A percentile compares a stretch with the other conserved stretches of the same genome.
phyloP scores from a whole-genome alignment of 352 stramenopile genomes.

The Elongisporangium undulatum region DNA sequence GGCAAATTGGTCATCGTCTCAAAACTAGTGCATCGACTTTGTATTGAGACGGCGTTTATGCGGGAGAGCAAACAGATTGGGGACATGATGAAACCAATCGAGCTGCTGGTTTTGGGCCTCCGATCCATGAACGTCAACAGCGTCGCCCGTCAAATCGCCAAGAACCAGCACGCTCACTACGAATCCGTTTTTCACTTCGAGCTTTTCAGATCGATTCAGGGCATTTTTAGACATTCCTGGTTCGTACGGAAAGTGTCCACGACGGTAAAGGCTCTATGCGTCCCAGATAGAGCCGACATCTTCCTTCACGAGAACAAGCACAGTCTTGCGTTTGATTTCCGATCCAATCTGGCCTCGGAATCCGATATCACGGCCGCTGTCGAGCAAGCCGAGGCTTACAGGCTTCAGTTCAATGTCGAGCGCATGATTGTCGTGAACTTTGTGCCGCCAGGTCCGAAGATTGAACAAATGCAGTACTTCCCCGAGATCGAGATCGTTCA shows the following conservation, averaged over 20 bases:
- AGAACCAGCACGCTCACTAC: no score
- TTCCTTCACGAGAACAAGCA: neutral
- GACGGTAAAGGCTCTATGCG: neutral
- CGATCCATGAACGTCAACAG: no score
- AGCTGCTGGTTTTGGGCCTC: no score
- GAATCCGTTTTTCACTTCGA: neutral
- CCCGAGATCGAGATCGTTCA: neutral
- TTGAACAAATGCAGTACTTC: neutral
- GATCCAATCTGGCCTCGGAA: neutral
- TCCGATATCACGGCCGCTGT: neutral
- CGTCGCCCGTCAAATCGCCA: no score
- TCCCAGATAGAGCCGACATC: neutral
- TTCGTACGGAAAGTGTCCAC: neutral
- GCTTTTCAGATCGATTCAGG: neutral
- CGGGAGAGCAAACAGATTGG: neutral
- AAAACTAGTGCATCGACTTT: no score
- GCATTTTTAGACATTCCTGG: neutral
- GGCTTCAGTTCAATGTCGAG: neutral
- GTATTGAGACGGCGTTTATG: no score
- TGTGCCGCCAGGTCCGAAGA: neutral
- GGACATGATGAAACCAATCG: no score
- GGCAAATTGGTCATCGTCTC: no score
- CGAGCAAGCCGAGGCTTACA: neutral
- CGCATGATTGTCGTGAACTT: neutral
- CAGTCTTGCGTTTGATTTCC: neutral